These are phyloP conservation scores for Plasmodium berghei DNA, from an alignment of 169 alveolate genomes.

Conservation along the genomic window DNA sequence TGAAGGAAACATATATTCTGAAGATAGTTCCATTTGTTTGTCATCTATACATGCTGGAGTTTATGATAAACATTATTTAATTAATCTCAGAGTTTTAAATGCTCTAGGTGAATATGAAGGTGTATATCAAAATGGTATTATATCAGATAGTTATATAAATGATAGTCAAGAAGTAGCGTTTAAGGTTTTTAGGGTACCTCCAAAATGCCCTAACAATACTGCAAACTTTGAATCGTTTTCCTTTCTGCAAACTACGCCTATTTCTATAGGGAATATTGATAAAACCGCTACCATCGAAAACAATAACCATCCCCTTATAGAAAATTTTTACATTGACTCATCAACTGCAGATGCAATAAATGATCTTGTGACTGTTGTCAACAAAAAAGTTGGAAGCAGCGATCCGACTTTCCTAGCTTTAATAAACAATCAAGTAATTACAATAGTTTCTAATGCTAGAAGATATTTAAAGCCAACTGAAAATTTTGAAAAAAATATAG, in stretches of 20 bases:
- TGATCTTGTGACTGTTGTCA: conserved; percentile 57
- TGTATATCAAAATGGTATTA: conserved; percentile 85
- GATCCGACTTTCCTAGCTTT: conserved; percentile 72
- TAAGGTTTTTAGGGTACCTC: conserved; percentile 77
- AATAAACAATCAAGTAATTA: conserved; percentile 59
- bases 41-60: conserved; percentile 91
- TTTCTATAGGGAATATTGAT: too few relatives aligned
- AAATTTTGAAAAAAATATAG: conserved; percentile 67
- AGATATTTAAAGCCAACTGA: conserved; percentile 73
- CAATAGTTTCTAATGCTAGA: conserved; percentile 69
- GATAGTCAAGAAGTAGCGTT: conserved; percentile 80
- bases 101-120: conserved; percentile 88
- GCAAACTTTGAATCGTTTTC: conserved; percentile 6
- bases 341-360: conserved; percentile 74
- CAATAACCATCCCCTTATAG: not conserved
- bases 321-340: conserved; percentile 60
- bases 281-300: not conserved
- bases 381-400: conserved; percentile 68
- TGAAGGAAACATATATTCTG: conserved; percentile 87
- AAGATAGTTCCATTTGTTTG: conserved; percentile 88
- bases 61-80: conserved; percentile 77
- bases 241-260: conserved; percentile 6
- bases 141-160: conserved; percentile 82
- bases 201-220: conserved; percentile 78
- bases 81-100: conserved; percentile 80